Conservation (phyloP, 2,329 filamentous ascomycete genomes). For the Diaporthe ilicicola region DNA sequence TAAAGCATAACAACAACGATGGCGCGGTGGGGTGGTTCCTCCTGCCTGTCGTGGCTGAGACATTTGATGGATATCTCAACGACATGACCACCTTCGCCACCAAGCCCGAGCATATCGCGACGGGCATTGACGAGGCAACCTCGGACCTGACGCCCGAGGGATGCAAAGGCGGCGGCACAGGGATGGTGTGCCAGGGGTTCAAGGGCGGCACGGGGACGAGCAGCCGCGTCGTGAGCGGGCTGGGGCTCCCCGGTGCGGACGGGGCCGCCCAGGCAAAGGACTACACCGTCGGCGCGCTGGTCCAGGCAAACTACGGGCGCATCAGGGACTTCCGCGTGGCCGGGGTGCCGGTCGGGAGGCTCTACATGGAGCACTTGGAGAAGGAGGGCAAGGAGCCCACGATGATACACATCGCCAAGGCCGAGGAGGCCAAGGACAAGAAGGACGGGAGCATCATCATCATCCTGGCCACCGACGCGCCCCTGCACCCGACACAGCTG, state of each 20-base stretch:
- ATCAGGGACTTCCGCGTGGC: conserved; percentile 64
- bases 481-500: conserved; percentile 48
- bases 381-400: conserved; percentile 36
- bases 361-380: conserved; percentile 57
- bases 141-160: conserved; percentile 66
- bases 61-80: conserved; percentile 69
- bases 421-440: conserved; percentile 52
- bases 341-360: conserved; percentile 68
- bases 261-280: conserved; percentile 42
- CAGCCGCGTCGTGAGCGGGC: conserved; percentile 62
- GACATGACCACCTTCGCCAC: conserved; percentile 65
- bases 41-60: conserved; percentile 68
- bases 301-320: conserved; percentile 72
- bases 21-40: conserved; percentile 62
- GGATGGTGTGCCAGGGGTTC: conserved; percentile 72
- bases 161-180: conserved; percentile 72
- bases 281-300: conserved; percentile 69
- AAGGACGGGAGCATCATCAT: conserved; percentile 71
- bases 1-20: conserved; percentile 52
- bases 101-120: conserved; percentile 60
- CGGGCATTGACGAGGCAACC: conserved; percentile 60
- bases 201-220: conserved; percentile 73
- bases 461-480: conserved; percentile 60
- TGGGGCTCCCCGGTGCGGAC: conserved; percentile 43
- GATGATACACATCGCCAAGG: conserved; percentile 39